These are phyloP conservation scores for Amaranthus tricolor DNA, from an alignment of 179 eudicot species.

Conservation along the genomic window DNA sequence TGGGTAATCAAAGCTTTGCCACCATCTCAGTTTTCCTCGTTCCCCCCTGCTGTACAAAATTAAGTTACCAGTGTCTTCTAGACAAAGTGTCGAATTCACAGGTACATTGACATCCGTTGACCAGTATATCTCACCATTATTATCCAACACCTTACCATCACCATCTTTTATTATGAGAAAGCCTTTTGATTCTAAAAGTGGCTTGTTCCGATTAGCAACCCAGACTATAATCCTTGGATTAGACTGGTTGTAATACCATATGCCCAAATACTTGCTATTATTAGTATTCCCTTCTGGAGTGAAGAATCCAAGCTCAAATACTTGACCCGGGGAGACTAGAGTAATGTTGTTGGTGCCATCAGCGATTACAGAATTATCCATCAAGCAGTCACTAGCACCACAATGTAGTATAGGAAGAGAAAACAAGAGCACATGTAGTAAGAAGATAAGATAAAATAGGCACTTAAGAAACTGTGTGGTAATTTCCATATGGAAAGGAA, in stretches of 20 bases:
- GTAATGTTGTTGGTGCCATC: not conserved
- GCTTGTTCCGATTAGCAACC: constrained; percentile 27
- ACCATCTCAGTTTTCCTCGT: no score
- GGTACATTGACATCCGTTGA: not conserved
- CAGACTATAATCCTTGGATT: constrained; percentile 27
- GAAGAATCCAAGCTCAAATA: constrained; percentile 33
- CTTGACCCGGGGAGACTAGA: constrained; percentile 5
- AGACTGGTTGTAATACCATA: constrained; percentile 18
- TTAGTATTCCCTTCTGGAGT: constrained; percentile 15
- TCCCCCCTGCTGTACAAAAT: not conserved
- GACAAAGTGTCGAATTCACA: not conserved
- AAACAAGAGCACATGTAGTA: constrained; percentile 10
- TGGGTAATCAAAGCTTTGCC: constrained; percentile 32
- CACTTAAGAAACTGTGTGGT: not conserved
- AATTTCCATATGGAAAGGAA: not conserved
- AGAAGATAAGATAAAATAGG: constrained; percentile 5
- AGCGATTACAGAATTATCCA: not conserved
- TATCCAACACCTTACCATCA: not conserved
- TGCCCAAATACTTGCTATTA: constrained; percentile 24
- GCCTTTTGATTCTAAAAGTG: constrained; percentile 10
- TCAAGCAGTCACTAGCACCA: constrained; percentile 2
- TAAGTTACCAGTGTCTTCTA: constrained; percentile 25
- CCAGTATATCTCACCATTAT: constrained; percentile 6
- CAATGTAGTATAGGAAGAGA: not conserved
- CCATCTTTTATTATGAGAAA: constrained; percentile 13